A percentile compares a stretch with the other conserved stretches of the same genome.
Conservation (phyloP, 2,329 filamentous ascomycete species). For the Fonsecaea multimorphosa region DNA sequence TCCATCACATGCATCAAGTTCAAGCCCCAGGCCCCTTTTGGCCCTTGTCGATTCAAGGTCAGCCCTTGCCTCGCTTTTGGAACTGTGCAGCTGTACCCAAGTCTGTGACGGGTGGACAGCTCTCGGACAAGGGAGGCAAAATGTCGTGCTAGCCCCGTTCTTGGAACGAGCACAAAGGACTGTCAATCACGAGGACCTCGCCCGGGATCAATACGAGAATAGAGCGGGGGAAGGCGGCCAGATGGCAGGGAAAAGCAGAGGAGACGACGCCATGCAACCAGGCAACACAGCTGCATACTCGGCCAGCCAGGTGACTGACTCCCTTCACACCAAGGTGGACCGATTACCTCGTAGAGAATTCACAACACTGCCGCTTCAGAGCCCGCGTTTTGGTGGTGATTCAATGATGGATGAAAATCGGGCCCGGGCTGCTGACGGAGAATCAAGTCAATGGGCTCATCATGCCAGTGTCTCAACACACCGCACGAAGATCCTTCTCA, state of each 20-base stretch:
- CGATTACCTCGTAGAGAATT: not conserved
- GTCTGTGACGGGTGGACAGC: not conserved
- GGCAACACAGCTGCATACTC: not conserved
- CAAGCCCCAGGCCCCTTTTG: constrained; percentile 17
- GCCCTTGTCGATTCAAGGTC: constrained; percentile 3
- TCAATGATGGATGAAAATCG: not conserved
- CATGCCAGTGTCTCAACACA: constrained; percentile 2
- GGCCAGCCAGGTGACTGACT: constrained; percentile 1
- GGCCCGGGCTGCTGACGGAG: not conserved
- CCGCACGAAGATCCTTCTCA: constrained; percentile 6
- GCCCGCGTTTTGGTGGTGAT: not conserved
- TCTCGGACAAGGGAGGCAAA: not conserved
- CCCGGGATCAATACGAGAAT: not conserved
- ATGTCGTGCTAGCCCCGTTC: constrained; percentile 1
- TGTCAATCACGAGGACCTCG: constrained; percentile 1
- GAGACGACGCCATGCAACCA: not conserved
- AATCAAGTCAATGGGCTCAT: not conserved
- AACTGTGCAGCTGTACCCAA: constrained; percentile 19
- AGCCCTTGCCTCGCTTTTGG: constrained; percentile 16
- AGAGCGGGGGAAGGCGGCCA: not conserved
- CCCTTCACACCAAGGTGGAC: too few species aligned
- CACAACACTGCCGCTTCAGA: not conserved
- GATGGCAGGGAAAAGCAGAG: not conserved
- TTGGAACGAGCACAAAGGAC: constrained; percentile 5
- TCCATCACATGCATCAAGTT: constrained; percentile 22